Conservation (phyloP, 2,329 filamentous ascomycete species). For the Aspergillus sp. region DNA sequence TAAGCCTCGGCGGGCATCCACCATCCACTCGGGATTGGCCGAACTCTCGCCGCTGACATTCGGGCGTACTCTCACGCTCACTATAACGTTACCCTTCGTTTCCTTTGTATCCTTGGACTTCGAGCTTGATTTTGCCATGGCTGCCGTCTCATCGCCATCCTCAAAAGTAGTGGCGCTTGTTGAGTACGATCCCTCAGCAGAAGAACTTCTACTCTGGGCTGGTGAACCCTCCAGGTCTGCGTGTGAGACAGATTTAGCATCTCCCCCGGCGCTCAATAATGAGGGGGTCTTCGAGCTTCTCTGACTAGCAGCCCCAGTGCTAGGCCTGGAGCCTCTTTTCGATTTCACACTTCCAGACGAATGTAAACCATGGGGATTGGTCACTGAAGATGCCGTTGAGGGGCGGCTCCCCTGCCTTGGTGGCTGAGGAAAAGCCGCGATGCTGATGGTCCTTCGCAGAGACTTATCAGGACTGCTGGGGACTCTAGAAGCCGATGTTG, state of each 20-base stretch:
- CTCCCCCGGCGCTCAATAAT: conserved; percentile 74
- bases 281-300: conserved; percentile 63
- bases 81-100: conserved; percentile 89
- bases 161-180: conserved; percentile 89
- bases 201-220: conserved; percentile 85
- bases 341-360: conserved; percentile 43
- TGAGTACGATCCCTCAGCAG: conserved; percentile 87
- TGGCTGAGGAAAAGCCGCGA: conserved; percentile 89
- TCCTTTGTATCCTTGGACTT: conserved; percentile 69
- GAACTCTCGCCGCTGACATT: conserved; percentile 64
- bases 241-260: conserved; percentile 70
- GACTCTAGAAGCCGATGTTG: conserved; percentile 56
- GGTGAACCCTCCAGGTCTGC: conserved; percentile 76
- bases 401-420: conserved; percentile 67
- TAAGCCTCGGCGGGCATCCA: conserved; percentile 78
- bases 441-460: conserved; percentile 85
- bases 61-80: conserved; percentile 90
- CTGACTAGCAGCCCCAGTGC: conserved; percentile 54
- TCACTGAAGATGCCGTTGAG: conserved; percentile 56
- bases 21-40: conserved; percentile 82
- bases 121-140: conserved; percentile 29
- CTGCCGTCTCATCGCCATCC: conserved; percentile 63
- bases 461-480: conserved; percentile 61
- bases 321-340: conserved; percentile 58
- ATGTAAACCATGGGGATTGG: conserved; percentile 35